Percentiles rank a stretch among this genome's conserved stretches.
phyloP scores from a whole-genome alignment of 805 yeast genomes.

The Lachancea quebecensis region DNA sequence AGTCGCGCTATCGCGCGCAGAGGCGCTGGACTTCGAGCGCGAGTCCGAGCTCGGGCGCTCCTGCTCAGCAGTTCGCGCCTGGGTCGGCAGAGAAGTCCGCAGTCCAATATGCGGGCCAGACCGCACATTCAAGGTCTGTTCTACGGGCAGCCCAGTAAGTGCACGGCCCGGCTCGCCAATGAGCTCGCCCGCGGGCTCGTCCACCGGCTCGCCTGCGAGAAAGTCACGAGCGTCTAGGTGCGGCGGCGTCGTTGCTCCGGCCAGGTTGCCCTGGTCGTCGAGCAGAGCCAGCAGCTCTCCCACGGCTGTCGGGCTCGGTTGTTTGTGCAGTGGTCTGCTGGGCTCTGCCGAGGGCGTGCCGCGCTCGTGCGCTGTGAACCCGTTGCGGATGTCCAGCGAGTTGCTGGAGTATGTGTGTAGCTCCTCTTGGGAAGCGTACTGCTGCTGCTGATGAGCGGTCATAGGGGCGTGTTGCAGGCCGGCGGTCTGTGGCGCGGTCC shows the following conservation, averaged over 20 bases:
- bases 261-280: constrained; percentile 12
- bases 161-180: too few relatives aligned
- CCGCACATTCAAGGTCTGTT: too few relatives aligned
- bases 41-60: constrained; percentile 5
- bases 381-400: constrained; percentile 10
- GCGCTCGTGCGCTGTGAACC: not conserved
- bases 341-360: not conserved
- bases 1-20: not conserved
- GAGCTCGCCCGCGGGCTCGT: too few relatives aligned
- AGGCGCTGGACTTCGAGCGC: constrained; percentile 1
- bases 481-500: not conserved
- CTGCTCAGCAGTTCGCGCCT: too few relatives aligned
- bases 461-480: not conserved
- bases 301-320: constrained; percentile 21
- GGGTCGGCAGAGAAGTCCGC: too few relatives aligned
- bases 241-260: constrained; percentile 4
- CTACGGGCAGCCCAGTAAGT: too few relatives aligned
- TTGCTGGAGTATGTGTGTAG: constrained; percentile 3
- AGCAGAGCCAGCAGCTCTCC: constrained; percentile 24
- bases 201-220: too few relatives aligned
- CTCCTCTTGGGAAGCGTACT: constrained; percentile 3
- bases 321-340: not conserved
- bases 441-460: not conserved
- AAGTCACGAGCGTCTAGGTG: too few relatives aligned
- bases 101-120: too few relatives aligned